phyloP scores from a whole-genome alignment of 1,284 basidiomycete genomes.

The Malassezia nana region DNA sequence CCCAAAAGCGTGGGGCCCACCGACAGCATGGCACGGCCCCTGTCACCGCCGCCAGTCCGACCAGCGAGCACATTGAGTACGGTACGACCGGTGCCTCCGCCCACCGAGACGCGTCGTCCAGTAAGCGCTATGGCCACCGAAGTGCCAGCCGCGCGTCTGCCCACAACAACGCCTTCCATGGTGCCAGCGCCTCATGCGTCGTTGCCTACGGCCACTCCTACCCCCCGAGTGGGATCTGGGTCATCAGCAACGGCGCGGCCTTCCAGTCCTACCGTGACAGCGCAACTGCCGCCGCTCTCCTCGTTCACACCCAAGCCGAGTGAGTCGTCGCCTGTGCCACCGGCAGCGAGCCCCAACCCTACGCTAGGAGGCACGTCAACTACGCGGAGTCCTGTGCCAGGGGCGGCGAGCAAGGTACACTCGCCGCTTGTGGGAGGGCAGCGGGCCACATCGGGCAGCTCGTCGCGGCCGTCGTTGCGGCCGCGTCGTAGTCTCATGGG shows the following conservation, averaged over 20 bases:
- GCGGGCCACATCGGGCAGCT: not conserved
- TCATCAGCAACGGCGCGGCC: not conserved
- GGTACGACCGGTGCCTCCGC: not conserved
- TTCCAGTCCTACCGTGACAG: not conserved
- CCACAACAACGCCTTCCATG: not conserved
- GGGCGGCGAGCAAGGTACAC: not conserved
- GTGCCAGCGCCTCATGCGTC: not conserved
- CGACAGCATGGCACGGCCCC: not conserved
- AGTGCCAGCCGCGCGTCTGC: not conserved
- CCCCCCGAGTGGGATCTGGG: not conserved
- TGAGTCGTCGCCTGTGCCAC: not conserved
- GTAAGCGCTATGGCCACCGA: not conserved
- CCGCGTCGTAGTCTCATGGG: constrained; percentile 4
- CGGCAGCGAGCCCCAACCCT: not conserved
- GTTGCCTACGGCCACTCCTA: not conserved
- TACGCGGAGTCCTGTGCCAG: not conserved
- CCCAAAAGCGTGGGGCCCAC: not conserved
- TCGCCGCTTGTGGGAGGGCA: not conserved
- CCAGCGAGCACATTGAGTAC: not conserved
- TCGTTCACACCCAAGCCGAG: not conserved
- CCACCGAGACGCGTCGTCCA: not conserved
- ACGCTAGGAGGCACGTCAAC: not conserved
- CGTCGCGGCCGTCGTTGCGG: not conserved
- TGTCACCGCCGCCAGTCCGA: not conserved
- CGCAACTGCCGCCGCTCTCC: not conserved